Conservation (phyloP, 495 filamentous ascomycete genomes). For the Podospora anserina region DNA sequence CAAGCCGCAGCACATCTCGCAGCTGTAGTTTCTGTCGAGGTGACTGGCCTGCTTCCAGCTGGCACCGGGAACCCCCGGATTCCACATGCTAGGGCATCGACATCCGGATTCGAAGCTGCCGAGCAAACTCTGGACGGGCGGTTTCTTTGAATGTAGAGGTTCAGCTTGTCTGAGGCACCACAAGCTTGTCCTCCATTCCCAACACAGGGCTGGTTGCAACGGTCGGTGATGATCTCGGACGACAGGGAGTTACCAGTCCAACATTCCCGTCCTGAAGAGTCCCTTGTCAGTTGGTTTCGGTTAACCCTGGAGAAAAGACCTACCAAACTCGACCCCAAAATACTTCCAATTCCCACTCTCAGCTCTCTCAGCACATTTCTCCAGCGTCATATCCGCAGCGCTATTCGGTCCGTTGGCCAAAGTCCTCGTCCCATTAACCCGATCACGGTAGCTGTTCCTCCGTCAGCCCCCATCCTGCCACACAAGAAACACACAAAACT, state of each 20-base stretch:
- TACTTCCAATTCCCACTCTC: not conserved
- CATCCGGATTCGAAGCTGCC: not conserved
- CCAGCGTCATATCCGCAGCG: not conserved
- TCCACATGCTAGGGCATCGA: not conserved
- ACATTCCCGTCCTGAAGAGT: not conserved
- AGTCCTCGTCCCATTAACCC: not conserved
- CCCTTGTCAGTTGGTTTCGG: not conserved
- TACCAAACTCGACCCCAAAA: constrained; percentile 7
- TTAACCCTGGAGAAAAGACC: not conserved
- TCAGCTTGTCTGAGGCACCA: not conserved
- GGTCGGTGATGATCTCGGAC: not conserved
- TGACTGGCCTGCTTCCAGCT: not conserved
- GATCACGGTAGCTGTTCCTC: not conserved
- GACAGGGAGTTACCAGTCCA: constrained; percentile 4
- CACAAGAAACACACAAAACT: not conserved
- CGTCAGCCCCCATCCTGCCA: not conserved
- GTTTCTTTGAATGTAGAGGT: not conserved
- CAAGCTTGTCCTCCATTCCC: constrained; percentile 5
- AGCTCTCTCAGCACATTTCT: not conserved
- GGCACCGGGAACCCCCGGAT: not conserved
- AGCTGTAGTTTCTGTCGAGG: not conserved
- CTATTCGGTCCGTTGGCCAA: not conserved
- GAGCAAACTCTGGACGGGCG: not conserved
- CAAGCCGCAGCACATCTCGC: not conserved
- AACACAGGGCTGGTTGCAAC: not conserved